These are phyloP conservation scores for Taiwanofungus camphoratus DNA, from an alignment of 1,284 basidiomycete species.

Conservation along the genomic window DNA sequence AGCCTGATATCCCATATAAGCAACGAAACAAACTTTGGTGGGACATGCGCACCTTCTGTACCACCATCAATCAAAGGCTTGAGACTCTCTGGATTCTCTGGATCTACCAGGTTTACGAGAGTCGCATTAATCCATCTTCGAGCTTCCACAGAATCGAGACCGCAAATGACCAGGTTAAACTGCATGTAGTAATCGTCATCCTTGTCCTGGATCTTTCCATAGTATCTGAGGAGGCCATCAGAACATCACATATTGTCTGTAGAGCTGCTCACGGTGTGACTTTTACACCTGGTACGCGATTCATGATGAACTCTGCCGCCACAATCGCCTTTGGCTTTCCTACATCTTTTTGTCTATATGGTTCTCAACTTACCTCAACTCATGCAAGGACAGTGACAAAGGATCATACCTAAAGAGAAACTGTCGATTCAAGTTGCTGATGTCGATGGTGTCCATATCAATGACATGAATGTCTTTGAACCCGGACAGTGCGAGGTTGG, in stretches of 20 bases:
- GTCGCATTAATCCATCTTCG: conserved; percentile 99
- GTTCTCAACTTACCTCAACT: neutral
- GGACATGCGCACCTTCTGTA: conserved; percentile 73
- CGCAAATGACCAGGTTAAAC: conserved; percentile 96
- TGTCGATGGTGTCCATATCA: conserved; percentile 99
- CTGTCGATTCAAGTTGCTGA: conserved; percentile 97
- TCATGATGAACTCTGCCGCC: conserved; percentile 95
- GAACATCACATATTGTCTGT: conserved; percentile 3
- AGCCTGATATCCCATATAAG: no score
- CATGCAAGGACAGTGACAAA: neutral
- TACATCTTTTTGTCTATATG: conserved; percentile 77
- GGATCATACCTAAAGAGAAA: conserved; percentile 86
- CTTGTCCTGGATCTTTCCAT: conserved; percentile 98
- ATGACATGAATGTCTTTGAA: conserved; percentile 99
- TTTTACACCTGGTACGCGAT: conserved; percentile 86
- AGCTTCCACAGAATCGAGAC: conserved; percentile 96
- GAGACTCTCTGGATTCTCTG: conserved; percentile 85
- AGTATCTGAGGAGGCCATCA: conserved; percentile 56
- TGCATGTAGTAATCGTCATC: conserved; percentile 94
- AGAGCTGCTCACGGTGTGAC: conserved; percentile 79
- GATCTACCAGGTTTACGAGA: conserved; percentile 89
- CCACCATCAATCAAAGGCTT: conserved; percentile 99
- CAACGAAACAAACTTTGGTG: no score
- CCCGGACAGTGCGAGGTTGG: conserved; percentile 89
- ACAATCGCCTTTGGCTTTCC: conserved; percentile 92